Percentiles rank a stretch among this genome's conserved stretches.
Conservation (phyloP, 495 filamentous ascomycete species). For the Neurospora sp. region DNA sequence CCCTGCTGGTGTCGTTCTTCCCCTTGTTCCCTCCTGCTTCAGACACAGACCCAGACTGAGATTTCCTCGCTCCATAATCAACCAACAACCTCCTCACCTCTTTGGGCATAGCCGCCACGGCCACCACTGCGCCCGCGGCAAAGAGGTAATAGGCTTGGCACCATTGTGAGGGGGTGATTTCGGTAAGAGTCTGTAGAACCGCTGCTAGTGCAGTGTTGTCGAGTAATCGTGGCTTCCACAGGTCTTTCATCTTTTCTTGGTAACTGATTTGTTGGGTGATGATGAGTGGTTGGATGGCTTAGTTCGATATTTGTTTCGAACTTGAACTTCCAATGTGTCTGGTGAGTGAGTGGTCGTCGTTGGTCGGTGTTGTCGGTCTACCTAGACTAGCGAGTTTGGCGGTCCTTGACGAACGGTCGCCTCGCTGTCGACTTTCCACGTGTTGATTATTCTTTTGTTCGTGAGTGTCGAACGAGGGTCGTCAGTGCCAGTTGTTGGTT, state of each 20-base stretch:
- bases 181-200: not conserved
- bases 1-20: not conserved
- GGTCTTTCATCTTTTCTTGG: not conserved
- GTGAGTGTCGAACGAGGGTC: not conserved
- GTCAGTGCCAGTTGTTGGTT: not conserved
- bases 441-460: not conserved
- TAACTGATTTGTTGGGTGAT: not conserved
- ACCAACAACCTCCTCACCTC: constrained; percentile 31
- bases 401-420: not conserved
- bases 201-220: not conserved
- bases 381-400: too few relatives aligned
- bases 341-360: not conserved
- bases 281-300: not conserved
- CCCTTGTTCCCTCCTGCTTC: not conserved
- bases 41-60: constrained; percentile 1
- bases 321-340: not conserved
- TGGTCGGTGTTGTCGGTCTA: not conserved
- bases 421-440: not conserved
- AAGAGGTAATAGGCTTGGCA: constrained; percentile 39
- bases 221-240: not conserved
- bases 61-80: constrained; percentile 39
- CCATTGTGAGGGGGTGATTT: constrained; percentile 23
- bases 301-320: not conserved
- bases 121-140: constrained; percentile 24
- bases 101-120: constrained; percentile 28